Base-by-base conservation (phyloP, 1,139 yeast genomes). In the Yamadazyma membranifaciens region DNA sequence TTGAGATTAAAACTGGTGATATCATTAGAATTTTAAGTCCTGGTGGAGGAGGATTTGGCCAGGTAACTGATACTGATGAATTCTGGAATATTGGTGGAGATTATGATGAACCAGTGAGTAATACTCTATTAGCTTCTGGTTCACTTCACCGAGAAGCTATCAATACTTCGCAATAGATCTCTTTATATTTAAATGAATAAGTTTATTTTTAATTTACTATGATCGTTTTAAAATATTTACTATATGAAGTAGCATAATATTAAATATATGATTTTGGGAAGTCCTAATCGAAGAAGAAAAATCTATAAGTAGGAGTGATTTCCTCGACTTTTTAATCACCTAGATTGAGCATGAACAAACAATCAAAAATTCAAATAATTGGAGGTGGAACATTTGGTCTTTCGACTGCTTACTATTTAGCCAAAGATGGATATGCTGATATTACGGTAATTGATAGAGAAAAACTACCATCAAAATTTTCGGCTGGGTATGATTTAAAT, bases 41-140 rank as follows among this genome's bases (percentile, higher is more conserved):
- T 2, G 81, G 81, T 30, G 81, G 79, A 26, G 82, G 80, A 22
- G 82, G 78, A 0, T 75, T 61, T 49, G 81, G 81, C 16, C 46
- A 43, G 13, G 43, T 41, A n/a, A 29, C 41, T 3, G 57, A 52
- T 33, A 26, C 53, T 10, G 54, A 52, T 33, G 55, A 51, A 17
- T 44, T 31, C 33, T 51, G 55, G 55, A 46, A 49, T 2, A 30
- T 51, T 15, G 39, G 44, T 28, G 16, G 37, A 16, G 33, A 32
- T 25, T 9, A 9, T 6, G 11, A 20, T 11, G 10, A 37, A 20
- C 7, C 27, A 9, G 38, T 34, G 25, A 30, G 33, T 6, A 22
- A 20, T 28, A 15, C 31, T 6, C 37, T 43, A 14, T 37, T 60
- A 9, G 48, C 63, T n/a, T 47, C 53, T 26, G 67, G 68, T 5